phyloP scores from a whole-genome alignment of 139 green algal genomes.

The Chlamydomonas sphaeroides region DNA sequence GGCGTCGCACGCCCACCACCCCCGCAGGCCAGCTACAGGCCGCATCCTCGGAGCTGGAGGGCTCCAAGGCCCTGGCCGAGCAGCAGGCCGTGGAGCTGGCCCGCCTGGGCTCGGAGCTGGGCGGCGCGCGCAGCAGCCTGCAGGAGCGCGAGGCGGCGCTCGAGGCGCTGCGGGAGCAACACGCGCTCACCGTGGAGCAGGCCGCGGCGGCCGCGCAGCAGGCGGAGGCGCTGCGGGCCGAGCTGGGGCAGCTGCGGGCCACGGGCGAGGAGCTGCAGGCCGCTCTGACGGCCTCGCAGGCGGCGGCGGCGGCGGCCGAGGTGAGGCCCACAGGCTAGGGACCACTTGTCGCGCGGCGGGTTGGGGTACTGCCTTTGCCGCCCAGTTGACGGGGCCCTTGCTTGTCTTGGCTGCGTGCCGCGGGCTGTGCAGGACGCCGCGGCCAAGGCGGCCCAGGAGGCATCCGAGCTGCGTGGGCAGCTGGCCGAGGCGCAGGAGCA shows the following conservation, averaged over 20 bases:
- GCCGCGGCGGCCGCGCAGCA: not conserved
- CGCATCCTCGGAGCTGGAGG: not conserved
- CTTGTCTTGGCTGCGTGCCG: too few relatives aligned
- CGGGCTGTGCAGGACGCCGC: too few relatives aligned
- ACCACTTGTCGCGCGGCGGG: too few relatives aligned
- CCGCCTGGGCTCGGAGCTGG: not conserved
- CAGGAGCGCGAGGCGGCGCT: not conserved
- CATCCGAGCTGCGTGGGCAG: too few relatives aligned
- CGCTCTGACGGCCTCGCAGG: constrained; percentile 6
- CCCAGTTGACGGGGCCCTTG: too few relatives aligned
- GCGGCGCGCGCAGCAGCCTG: not conserved
- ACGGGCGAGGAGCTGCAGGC: not conserved
- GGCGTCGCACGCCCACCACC: too few relatives aligned
- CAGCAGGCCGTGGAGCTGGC: constrained; percentile 43
- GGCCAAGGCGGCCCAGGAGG: too few relatives aligned
- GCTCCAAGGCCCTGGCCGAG: not conserved
- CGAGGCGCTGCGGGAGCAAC: not conserved
- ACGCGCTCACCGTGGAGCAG: not conserved
- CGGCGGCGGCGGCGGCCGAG: not conserved
- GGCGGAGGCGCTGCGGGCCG: not conserved
- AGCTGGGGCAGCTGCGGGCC: not conserved
- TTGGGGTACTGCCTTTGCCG: too few relatives aligned
- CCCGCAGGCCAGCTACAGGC: not conserved
- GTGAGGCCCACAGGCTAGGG: too few relatives aligned
- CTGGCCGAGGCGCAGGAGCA: too few relatives aligned